Evolutionary conservation across 2,329 filamentous ascomycete genomes (phyloP), one percentile per base, ranked within the genome.

Genomic region (Fusarium keratoplasticum): DNA sequence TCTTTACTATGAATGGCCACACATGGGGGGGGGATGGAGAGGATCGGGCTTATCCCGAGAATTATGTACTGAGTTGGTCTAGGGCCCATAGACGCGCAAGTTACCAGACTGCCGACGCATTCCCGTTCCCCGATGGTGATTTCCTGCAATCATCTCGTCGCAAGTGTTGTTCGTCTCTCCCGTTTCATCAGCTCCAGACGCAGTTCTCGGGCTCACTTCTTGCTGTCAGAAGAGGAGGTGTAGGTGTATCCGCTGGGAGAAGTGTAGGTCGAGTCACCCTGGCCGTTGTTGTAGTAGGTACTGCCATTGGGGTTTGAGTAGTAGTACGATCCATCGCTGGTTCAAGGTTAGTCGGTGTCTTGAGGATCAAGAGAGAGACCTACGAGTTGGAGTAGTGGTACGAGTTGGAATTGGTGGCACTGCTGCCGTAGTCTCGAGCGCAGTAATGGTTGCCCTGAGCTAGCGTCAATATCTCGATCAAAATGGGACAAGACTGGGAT

Each of bases 321-420:
- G 84, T 94, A 93, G 86, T 94, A 94, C 2, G 90, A 93, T 40
- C 91, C 91, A 75, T 93, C 78, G 25, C 87, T 89, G 10, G 31
- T 29, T 16, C 16, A n/a, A 9, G 8, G 42, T 61, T 2, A 66
- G 31, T 27, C n/a, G 9, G 3, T 52, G 5, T 9, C 4, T 14
- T 36, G 11, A 8, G 3, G 20, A 5, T 22, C 16, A 18, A 29
- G 13, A 50, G 9, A 4, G 11, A 42, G 25, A 80, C 86, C 72
- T 79, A 89, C 88, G 67, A 79, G 85, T 94, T 94, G 61, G 90
- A 92, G 80, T 93, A 94, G 79, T 93, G 91, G 80, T 91, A 92
- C 8, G 85, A 83, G 83, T 92, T 92, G 33, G 83, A 81, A 80
- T 91, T 90, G 60, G 85, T 73, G 9, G 87, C 89, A 59, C 82